Evolutionary conservation across 2,329 filamentous ascomycete genomes (phyloP), one percentile per base, ranked within the genome.

Genomic region (Nothophaeocryptopus gaeumannii): DNA sequence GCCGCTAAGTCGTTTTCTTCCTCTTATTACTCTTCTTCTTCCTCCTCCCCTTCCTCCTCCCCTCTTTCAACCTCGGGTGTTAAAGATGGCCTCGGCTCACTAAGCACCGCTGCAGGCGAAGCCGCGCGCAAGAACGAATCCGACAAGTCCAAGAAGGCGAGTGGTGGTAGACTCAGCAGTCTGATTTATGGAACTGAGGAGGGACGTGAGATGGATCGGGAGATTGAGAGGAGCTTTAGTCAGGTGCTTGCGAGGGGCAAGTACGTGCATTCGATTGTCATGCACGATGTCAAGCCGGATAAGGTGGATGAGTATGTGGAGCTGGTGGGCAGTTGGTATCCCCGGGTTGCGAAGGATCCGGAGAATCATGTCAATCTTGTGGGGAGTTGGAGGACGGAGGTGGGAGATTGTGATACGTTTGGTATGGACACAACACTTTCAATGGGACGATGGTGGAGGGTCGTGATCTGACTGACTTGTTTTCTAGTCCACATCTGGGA

Each of bases 181-280:
- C 82, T 99, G 61, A 95, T 99, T 67, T 97, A 99, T 72, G 93
- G 93, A 65, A 99, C 93, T 11, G 90, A 93, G 66, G 92, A 97
- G 72, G 93, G 91, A 30, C 84, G 91, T 54, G 88, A 96, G 74
- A 82, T 96, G 69, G 93, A 99, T 66, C 87, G 88, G 58, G 92
- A 97, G 74, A 92, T 99, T 66, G 90, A 97, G 75, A 85, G 91
- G 51, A 95, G 88, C 68, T 99, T 97, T 75, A 95, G 88, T 44
- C 91, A 96, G 71, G 88, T 97, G 38, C 78, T 99, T 39, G 93
- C 93, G 16, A 82, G 93, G 58, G 93, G 93, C 67, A 99, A 99
- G 75, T 99, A 99, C 66, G 91, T 99, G 47, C 93, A 99, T 73
- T 95, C 90, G 39, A 96, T 99, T 69, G 90, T 96, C 51, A 89